These are phyloP conservation scores for Gaeumannomyces sp. DNA, from an alignment of 2,329 filamentous ascomycete genomes.

Conservation along the genomic window DNA sequence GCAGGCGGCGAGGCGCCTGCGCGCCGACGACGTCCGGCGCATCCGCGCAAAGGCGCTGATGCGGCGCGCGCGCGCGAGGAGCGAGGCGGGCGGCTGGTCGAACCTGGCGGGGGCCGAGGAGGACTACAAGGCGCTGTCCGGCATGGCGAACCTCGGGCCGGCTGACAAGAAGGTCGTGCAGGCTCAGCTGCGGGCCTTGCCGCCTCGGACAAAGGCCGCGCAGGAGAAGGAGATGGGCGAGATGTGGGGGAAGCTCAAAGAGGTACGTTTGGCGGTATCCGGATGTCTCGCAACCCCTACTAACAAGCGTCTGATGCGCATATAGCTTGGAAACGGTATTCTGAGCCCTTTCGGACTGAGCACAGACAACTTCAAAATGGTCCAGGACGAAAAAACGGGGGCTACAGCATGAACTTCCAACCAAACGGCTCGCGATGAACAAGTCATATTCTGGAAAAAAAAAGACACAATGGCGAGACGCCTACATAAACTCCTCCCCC, in stretches of 20 bases:
- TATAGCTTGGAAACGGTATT: conserved; percentile 76
- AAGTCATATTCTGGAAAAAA: background rate
- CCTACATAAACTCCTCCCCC: too few relatives aligned
- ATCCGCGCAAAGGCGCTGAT: conserved; percentile 80
- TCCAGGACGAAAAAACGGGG: conserved; percentile 80
- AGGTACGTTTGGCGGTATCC: conserved; percentile 39
- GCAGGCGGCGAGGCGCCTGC: conserved; percentile 27
- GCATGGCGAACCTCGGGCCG: conserved; percentile 52
- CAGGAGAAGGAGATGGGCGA: conserved; percentile 86
- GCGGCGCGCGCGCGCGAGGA: conserved; percentile 67
- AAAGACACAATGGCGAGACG: too few relatives aligned
- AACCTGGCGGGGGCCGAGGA: conserved; percentile 70
- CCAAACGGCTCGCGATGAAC: conserved; percentile 4
- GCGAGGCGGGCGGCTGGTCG: conserved; percentile 70
- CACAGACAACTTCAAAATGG: conserved; percentile 91
- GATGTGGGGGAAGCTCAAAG: conserved; percentile 96
- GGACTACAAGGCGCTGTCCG: conserved; percentile 66
- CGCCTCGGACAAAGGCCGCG: conserved; percentile 64
- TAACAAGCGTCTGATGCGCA: background rate
- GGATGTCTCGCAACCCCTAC: background rate
- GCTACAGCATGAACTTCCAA: conserved; percentile 86
- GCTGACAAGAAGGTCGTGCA: conserved; percentile 64
- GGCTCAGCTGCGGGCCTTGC: conserved; percentile 58
- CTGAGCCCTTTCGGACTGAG: conserved; percentile 89
- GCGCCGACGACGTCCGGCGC: conserved; percentile 60